phyloP scores from a whole-genome alignment of 768 basidiomycete species.

The Mycena rosella region DNA sequence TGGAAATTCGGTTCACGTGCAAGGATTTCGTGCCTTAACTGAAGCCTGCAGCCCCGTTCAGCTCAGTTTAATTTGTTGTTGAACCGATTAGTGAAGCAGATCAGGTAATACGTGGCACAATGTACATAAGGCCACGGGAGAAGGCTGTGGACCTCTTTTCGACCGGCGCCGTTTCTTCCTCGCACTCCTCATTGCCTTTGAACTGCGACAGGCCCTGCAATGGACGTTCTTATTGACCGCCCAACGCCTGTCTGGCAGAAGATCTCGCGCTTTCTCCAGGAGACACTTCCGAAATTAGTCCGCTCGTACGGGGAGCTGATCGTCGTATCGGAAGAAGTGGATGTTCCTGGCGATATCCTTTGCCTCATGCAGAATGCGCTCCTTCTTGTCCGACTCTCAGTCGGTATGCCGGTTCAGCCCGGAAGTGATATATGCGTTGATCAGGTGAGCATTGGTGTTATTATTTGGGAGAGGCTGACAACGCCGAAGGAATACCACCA shows the following conservation, averaged over 20 bases:
- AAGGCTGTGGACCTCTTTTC: no score
- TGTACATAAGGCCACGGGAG: no score
- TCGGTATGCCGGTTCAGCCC: not conserved
- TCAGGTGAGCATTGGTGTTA: not conserved
- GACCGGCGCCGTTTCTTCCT: no score
- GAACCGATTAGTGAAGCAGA: no score
- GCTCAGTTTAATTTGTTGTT: no score
- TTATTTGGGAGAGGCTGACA: not conserved
- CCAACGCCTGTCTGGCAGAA: constrained; percentile 4
- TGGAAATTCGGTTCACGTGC: no score
- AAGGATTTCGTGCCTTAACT: no score
- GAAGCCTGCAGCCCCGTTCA: no score
- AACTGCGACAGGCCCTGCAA: not conserved
- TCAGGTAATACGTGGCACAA: no score
- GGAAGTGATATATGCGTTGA: not conserved
- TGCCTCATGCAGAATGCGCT: constrained; percentile 23
- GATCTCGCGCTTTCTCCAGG: not conserved
- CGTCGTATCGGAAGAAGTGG: constrained; percentile 19
- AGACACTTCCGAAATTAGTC: constrained; percentile 10
- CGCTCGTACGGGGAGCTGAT: constrained; percentile 19
- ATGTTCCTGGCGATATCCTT: constrained; percentile 10
- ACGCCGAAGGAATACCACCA: not conserved
- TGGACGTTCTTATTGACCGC: constrained; percentile 16
- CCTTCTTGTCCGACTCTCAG: constrained; percentile 6
- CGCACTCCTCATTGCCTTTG: no score